A percentile compares a stretch with the other conserved stretches of the same genome.
Evolutionary conservation across 768 basidiomycete species (phyloP).

Genomic region (Dictyophora rubrovolvata): DNA sequence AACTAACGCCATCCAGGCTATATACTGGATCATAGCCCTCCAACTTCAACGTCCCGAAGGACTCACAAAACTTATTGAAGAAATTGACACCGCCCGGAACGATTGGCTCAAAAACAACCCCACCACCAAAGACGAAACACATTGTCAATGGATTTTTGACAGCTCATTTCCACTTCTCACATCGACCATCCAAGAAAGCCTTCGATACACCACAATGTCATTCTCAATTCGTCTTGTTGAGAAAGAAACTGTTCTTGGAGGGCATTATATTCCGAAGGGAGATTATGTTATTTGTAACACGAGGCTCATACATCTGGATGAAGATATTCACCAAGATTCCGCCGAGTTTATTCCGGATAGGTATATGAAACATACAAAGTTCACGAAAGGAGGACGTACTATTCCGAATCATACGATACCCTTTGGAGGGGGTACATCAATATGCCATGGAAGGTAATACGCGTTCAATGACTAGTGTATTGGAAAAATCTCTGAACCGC

Average conservation of each 20-base stretch:
- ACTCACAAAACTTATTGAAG: conserved; percentile 13
- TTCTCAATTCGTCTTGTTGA: conserved; percentile 15
- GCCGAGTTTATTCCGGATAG: conserved; percentile 4
- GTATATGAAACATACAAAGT: conserved; percentile 10
- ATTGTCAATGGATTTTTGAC: not conserved
- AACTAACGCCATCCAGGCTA: conserved; percentile 17
- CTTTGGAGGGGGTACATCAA: conserved; percentile 20
- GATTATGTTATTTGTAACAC: conserved; percentile 16
- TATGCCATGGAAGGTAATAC: conserved; percentile 20
- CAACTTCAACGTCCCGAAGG: conserved; percentile 14
- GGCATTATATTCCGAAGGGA: conserved; percentile 12
- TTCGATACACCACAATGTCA: conserved; percentile 13
- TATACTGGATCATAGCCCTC: conserved; percentile 16
- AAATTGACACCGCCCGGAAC: conserved; percentile 12
- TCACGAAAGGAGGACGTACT: conserved; percentile 10
- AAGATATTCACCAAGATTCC: conserved; percentile 13
- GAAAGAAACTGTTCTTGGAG: conserved; percentile 12
- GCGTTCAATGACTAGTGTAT: not conserved
- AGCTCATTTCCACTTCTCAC: conserved; percentile 13
- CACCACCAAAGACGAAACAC: not conserved
- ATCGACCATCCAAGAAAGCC: conserved; percentile 18
- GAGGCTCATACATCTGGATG: conserved; percentile 13
- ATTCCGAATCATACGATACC: conserved; percentile 16
- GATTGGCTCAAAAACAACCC: conserved; percentile 11
- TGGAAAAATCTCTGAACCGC: too few relatives aligned